Base-by-base conservation (phyloP, 495 filamentous ascomycete species). In the Penicillium subrubescens region DNA sequence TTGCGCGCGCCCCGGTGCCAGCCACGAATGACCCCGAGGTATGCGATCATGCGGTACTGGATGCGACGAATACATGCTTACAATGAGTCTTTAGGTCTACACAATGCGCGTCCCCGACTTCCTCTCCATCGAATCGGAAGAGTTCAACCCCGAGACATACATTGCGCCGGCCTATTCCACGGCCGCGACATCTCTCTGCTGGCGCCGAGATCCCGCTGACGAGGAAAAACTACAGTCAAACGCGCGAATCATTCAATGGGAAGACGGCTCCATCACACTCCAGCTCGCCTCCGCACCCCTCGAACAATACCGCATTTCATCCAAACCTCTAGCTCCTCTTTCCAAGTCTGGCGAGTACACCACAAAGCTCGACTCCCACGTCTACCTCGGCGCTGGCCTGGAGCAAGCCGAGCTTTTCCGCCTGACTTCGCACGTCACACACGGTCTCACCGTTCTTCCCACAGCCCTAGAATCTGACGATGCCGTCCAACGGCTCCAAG, bases 241-340 rank as follows among this genome's bases (percentile, higher is more conserved):
- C 73, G 84, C 92, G 7, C 86, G 89, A 51, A 79, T 94, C 31
- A 86, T 92, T 60, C 86, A 84, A 63, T 96, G 92, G 92, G 90
- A 90, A 62, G 92, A 96, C 69, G 92, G 92, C 41, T 93, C 90
- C 7, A 75, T 93, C 31, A 96, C 94, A 17, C 81, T 97, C 11
- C 90, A 92, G 70, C 78, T 92, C 37, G 90, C 87, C 25, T 87
- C 85, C 0, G 82, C 88, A 8, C 90, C 93, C 10, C 82, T 82
- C 55, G 88, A 90, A 65, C 92, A 96, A 67, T 96, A 92, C 79
- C 87, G 90, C 66, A 86, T 96, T 43, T 80, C 87, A 60, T 86
- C 85, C 65, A 94, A 94, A 77, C 74, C 83, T 3, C 88, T 97
- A 60, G 91, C 90, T 1, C 91, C 92, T 44, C 83, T 88, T 41